Conservation (phyloP, 305 asterid species). For the Andrographis paniculata region DNA sequence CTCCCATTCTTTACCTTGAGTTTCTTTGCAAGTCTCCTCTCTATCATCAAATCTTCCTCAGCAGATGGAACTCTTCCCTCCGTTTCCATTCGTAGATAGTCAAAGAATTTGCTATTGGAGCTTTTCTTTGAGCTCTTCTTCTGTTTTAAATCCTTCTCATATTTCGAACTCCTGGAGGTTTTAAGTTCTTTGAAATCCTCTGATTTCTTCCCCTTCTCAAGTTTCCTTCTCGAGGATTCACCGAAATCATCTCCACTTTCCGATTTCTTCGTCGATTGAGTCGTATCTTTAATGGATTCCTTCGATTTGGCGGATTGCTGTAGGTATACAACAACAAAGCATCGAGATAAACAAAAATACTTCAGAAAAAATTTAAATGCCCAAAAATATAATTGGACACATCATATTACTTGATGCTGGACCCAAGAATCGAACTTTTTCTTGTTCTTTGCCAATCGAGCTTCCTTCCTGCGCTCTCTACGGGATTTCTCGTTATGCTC, state of each 20-base stretch:
- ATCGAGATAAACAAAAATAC: not conserved
- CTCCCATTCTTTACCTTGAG: slow-evolving; percentile 67
- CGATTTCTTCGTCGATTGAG: slow-evolving; percentile 16
- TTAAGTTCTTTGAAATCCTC: slow-evolving; percentile 12
- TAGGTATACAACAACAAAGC: not conserved
- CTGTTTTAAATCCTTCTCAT: slow-evolving; percentile 28
- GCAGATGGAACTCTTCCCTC: slow-evolving; percentile 26
- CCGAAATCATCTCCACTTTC: slow-evolving; percentile 2
- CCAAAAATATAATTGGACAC: not conserved
- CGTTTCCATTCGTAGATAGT: slow-evolving; percentile 53
- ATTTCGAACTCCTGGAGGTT: slow-evolving; percentile 13
- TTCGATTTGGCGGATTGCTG: slow-evolving; percentile 30
- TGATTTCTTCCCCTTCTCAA: slow-evolving; percentile 16
- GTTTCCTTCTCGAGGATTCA: slow-evolving; percentile 5
- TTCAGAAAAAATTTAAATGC: not conserved
- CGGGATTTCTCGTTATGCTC: slow-evolving; percentile 30
- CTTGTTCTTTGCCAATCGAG: slow-evolving; percentile 42
- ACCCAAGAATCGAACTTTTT: slow-evolving; percentile 60
- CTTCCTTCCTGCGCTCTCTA: slow-evolving; percentile 56
- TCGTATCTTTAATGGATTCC: slow-evolving; percentile 7
- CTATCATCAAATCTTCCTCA: slow-evolving; percentile 48
- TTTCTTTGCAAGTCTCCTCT: slow-evolving; percentile 71
- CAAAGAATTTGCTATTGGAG: slow-evolving; percentile 37
- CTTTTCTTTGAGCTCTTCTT: slow-evolving; percentile 20
- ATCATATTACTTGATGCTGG: slow-evolving; percentile 38